Evolutionary conservation across 805 yeast species (phyloP).

Genomic region (Candida michaelii): DNA sequence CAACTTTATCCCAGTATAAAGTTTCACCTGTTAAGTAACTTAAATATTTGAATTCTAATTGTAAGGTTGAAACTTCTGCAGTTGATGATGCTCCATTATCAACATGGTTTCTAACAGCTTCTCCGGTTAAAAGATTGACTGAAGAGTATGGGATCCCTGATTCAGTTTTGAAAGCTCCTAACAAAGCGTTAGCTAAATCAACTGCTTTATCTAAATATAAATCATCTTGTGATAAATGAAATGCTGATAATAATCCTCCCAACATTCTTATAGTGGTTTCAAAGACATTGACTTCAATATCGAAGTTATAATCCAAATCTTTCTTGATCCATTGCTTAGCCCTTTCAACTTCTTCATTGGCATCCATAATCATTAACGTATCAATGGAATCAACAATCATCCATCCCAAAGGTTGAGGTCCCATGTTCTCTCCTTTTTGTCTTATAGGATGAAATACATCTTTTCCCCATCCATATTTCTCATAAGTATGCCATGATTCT

Average conservation of each 20-base stretch:
- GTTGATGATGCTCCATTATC: slow-evolving; percentile 82
- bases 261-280: slow-evolving; percentile 95
- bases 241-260: slow-evolving; percentile 88
- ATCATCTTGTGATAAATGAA: slow-evolving; percentile 66
- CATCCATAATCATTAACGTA: slow-evolving; percentile 76
- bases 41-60: slow-evolving; percentile 82
- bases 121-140: slow-evolving; percentile 65
- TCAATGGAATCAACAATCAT: slow-evolving; percentile 87
- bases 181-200: slow-evolving; percentile 70
- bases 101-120: slow-evolving; percentile 59
- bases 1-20: slow-evolving; percentile 76
- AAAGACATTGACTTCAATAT: slow-evolving; percentile 76
- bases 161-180: slow-evolving; percentile 64
- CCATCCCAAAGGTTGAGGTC: slow-evolving; percentile 85
- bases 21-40: slow-evolving; percentile 77
- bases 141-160: slow-evolving; percentile 79
- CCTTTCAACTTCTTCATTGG: slow-evolving; percentile 56
- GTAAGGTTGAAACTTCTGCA: slow-evolving; percentile 86
- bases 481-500: slow-evolving; percentile 77
- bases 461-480: slow-evolving; percentile 76
- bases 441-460: slow-evolving; percentile 76
- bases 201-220: slow-evolving; percentile 75
- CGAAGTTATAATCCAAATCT: slow-evolving; percentile 68
- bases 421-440: slow-evolving; percentile 68
- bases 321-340: slow-evolving; percentile 76